Base-by-base conservation (phyloP, 164 flowering plant species). In the Vitis amurensis region DNA sequence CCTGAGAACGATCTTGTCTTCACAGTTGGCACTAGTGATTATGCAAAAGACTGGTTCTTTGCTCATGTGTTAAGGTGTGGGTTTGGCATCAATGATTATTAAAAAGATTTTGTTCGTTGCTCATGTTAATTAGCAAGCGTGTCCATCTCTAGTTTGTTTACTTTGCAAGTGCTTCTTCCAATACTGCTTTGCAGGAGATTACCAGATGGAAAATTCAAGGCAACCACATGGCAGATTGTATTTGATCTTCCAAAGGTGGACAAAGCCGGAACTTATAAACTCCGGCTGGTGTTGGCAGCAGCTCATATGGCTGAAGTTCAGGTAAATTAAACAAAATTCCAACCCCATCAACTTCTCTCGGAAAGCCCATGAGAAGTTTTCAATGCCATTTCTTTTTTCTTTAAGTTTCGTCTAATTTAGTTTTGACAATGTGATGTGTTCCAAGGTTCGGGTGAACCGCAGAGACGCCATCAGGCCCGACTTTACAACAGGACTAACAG, bases 11-110 rank as follows among this genome's bases (percentile, higher is more conserved):
- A 86, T 73, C 75, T 84, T 50, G 80, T 82, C 14, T 86, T 73
- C 75, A 86, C 77, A 0, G 80, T 82, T 23, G 86, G 87, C 49
- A 73, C 74, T 37, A 84, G 85, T 60, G 83, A 82, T 66, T 79
- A 79, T 56, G 55, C 58, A 7, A 82, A 66, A 64, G 89, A 84
- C 63, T 86, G 89, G 89, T 84, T 86, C 79, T 86, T 77, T 68
- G 87, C 87, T 48, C 89, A 86, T 19, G 85, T 82, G 47, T 70
- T 81, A 29, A 84, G 87, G 89, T 86, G 11, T 7, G 44, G 44
- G 0, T 23, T 23, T 23, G 27, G 27, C 27, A 23, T 31, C 44
- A 31, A 23, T 23, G 44, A 31, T 31, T 31, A 31, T 31, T 0
- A 31, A 31, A 31, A 31, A 31, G 6, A 31, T 6, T 23, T 6